Base-by-base conservation (phyloP, 345 rosid genomes). In the Anastatica hierochuntica region DNA sequence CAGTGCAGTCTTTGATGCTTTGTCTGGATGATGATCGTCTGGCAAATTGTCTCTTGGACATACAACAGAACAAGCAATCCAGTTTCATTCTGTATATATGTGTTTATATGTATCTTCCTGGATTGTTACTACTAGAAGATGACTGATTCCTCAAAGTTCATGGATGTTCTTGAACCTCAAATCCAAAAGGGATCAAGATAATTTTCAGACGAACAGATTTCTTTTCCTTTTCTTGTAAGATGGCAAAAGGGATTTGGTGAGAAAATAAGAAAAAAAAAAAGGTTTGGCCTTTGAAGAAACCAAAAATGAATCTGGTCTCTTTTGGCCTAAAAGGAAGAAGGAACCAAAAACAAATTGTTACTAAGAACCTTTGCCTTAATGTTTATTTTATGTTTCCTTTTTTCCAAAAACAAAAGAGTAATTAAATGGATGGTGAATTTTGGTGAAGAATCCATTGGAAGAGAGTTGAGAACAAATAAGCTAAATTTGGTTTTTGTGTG, bases 1-100 rank as follows among this genome's bases (percentile, higher is more conserved):
- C 90, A 42, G 60, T 74, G 56, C 74, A 74, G 11, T 74, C 77
- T 64, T 71, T 79, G 41, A 74, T 66, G 80, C 87, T 76, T 71
- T 77, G 79, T 63, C 68, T 77, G 31, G 77, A 71, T 26, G 77
- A 71, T 26, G 88, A 72, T 64, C 52, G 84, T 67, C 72, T 77
- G 62, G 45, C 62, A 6, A 50, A 36, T 68, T 15, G 77, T 30
- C 64, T 76, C 14, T 74, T 36, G 10, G 90, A 67, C 61, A 63
- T 46, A 70, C 95, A 87, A 56, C 92, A 84, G 76, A 62, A 65
- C 71, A 87, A 79, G 78, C 56, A 58, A 44, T 51, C 53, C 55
- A 35, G 14, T 50, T 52, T 46, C 58, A 52, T 40, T n/a, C n/a
- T n/a, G n/a, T n/a, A n/a, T 37, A 60, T 62, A 24, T 20, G 45